Conservation (phyloP, 2,329 filamentous ascomycete species). For the Sclerotinia glacialis region DNA sequence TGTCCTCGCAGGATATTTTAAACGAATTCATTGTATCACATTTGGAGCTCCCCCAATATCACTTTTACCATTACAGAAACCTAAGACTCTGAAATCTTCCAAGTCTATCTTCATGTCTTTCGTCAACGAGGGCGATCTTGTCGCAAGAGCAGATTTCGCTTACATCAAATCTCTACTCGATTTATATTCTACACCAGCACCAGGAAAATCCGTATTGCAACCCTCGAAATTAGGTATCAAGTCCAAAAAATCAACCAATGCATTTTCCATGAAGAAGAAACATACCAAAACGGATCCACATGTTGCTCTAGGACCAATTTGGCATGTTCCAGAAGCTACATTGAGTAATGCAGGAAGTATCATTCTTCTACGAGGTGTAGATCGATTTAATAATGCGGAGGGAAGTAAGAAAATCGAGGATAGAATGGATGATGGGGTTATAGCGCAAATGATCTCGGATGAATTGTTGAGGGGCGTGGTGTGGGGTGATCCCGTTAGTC, state of each 20-base stretch:
- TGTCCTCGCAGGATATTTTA: constrained; percentile 66
- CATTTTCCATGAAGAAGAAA: constrained; percentile 30
- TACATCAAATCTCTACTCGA: constrained; percentile 72
- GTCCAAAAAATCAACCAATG: constrained; percentile 29
- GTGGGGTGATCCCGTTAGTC: constrained; percentile 79
- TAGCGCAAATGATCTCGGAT: constrained; percentile 67
- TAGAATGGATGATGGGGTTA: constrained; percentile 56
- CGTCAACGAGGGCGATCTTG: constrained; percentile 83
- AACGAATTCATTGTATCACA: constrained; percentile 77
- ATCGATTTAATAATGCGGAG: constrained; percentile 41
- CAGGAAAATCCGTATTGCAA: constrained; percentile 26
- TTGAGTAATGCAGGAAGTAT: constrained; percentile 69
- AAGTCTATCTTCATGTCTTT: constrained; percentile 78
- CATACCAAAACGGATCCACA: constrained; percentile 28
- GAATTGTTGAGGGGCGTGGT: constrained; percentile 66
- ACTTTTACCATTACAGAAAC: constrained; percentile 64
- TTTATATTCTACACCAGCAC: constrained; percentile 59
- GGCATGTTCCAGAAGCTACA: constrained; percentile 63
- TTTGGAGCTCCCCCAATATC: constrained; percentile 82
- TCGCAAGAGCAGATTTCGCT: constrained; percentile 70
- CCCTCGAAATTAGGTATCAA: constrained; percentile 23
- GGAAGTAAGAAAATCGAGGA: constrained; percentile 48
- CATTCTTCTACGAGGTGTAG: constrained; percentile 60
- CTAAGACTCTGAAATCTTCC: constrained; percentile 47
- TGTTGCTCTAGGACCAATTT: constrained; percentile 46